phyloP scores from a whole-genome alignment of 768 basidiomycete species.

The Pleurotus giganteus region DNA sequence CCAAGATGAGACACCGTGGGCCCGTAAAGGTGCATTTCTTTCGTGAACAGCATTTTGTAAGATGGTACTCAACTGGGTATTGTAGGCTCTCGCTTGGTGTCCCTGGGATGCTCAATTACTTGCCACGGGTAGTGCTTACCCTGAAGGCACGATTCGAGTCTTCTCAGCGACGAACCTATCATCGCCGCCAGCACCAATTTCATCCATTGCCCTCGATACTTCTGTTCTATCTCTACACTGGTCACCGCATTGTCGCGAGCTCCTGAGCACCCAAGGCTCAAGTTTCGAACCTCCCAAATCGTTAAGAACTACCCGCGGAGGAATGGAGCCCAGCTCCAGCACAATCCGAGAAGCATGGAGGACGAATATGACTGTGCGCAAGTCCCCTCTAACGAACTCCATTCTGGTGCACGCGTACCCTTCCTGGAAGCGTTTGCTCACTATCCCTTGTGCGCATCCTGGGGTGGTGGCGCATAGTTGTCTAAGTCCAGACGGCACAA shows the following conservation, averaged over 20 bases:
- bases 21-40: conserved; percentile 46
- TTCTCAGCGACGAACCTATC: conserved; percentile 53
- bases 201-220: conserved; percentile 77
- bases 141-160: conserved; percentile 68
- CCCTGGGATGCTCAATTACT: conserved; percentile 78
- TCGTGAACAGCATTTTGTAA: background rate
- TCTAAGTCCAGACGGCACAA: conserved; percentile 60
- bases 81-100: conserved; percentile 80
- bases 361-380: conserved; percentile 49
- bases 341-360: conserved; percentile 42
- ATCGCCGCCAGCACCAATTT: conserved; percentile 33
- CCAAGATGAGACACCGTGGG: conserved; percentile 67
- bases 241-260: conserved; percentile 83
- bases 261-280: conserved; percentile 85
- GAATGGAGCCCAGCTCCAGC: conserved; percentile 51
- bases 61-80: conserved; percentile 2
- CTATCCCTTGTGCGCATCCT: conserved; percentile 55
- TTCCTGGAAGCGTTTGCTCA: conserved; percentile 43
- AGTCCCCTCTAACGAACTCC: conserved; percentile 58
- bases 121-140: conserved; percentile 75
- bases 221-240: conserved; percentile 67
- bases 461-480: conserved; percentile 59
- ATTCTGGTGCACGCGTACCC: conserved; percentile 80
- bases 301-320: conserved; percentile 37
- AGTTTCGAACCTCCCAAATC: conserved; percentile 26